Percentiles rank a stretch among this genome's conserved stretches.
Evolutionary conservation across 2,329 filamentous ascomycete species (phyloP).

Genomic region (Didymella exigua): DNA sequence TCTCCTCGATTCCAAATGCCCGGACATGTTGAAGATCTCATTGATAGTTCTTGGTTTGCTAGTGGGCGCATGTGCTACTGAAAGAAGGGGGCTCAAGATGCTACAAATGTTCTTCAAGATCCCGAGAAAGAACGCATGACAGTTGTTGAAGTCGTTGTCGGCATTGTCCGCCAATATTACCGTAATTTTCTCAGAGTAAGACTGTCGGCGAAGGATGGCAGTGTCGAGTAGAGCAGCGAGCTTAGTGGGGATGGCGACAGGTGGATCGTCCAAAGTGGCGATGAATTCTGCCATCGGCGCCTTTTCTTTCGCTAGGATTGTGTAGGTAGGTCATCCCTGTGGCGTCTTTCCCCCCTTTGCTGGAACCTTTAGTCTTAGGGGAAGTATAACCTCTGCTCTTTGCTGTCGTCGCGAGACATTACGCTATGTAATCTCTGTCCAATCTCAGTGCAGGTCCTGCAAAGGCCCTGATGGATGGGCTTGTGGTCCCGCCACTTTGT

Average conservation of each 20-base stretch:
- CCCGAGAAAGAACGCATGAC: constrained; percentile 45
- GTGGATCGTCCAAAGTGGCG: constrained; percentile 26
- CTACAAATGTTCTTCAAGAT: constrained; percentile 44
- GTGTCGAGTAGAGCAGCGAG: constrained; percentile 45
- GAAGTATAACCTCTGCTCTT: not conserved
- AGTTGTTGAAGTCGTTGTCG: constrained; percentile 25
- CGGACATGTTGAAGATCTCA: constrained; percentile 44
- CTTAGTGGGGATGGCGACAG: constrained; percentile 35
- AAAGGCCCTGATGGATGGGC: not conserved
- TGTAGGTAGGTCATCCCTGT: constrained; percentile 34
- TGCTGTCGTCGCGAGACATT: not conserved
- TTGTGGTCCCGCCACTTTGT: not conserved
- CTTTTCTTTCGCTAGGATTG: constrained; percentile 50
- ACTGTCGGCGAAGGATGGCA: constrained; percentile 46
- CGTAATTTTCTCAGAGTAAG: constrained; percentile 26
- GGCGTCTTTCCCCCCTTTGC: not conserved
- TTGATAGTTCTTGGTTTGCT: constrained; percentile 1
- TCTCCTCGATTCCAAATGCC: constrained; percentile 47
- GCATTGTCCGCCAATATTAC: constrained; percentile 23
- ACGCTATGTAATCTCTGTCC: not conserved
- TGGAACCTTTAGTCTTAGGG: not conserved
- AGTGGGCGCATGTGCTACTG: not conserved
- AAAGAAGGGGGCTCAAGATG: not conserved
- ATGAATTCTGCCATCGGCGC: constrained; percentile 49
- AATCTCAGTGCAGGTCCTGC: not conserved